phyloP scores from a whole-genome alignment of 768 basidiomycete genomes.

The Lactarius hatsudake region DNA sequence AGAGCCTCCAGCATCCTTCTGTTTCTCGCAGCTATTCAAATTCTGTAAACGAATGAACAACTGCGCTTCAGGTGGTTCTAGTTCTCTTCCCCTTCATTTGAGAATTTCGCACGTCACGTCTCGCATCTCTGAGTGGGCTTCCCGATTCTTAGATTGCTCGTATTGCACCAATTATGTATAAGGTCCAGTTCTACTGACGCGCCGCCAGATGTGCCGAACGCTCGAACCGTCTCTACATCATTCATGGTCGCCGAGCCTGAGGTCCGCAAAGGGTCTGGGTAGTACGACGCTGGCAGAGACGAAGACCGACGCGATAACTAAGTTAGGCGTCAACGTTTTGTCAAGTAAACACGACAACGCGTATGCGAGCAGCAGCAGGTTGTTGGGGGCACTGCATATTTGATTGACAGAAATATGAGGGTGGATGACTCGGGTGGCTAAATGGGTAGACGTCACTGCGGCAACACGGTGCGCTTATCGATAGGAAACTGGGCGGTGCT shows the following conservation, averaged over 20 bases:
- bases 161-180: not conserved
- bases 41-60: not conserved
- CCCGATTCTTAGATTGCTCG: not conserved
- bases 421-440: not conserved
- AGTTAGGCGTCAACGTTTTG: not conserved
- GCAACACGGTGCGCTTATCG: not conserved
- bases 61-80: not conserved
- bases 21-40: not conserved
- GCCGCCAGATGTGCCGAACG: not conserved
- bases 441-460: slow-evolving; percentile 1
- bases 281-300: not conserved
- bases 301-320: not conserved
- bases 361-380: not conserved
- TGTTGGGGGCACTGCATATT: not conserved
- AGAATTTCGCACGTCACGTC: not conserved
- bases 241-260: not conserved
- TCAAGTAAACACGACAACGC: not conserved
- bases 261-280: not conserved
- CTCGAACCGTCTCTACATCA: not conserved
- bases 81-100: not conserved
- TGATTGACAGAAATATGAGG: not conserved
- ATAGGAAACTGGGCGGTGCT: not conserved
- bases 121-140: not conserved
- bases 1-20: not conserved
- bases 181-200: not conserved